Evolutionary conservation across 371 early-diverging fungal species (phyloP).

Genomic region (Lichtheimia ramosa): DNA sequence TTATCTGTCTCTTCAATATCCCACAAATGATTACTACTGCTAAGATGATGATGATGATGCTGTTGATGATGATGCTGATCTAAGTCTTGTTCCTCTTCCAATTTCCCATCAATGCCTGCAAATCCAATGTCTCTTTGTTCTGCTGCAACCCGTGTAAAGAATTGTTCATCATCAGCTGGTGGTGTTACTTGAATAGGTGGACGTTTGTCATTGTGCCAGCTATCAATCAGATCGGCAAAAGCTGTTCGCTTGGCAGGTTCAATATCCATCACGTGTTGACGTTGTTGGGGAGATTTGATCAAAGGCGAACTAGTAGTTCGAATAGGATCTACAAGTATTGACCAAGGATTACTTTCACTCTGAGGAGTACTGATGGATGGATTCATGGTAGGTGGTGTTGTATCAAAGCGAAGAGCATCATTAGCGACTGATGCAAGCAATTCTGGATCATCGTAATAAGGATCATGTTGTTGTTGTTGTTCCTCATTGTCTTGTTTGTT

Average conservation of each 20-base stretch:
- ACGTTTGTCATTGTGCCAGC: constrained; percentile 32
- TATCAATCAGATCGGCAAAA: constrained; percentile 48
- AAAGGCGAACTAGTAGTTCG: constrained; percentile 1
- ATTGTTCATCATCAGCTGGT: constrained; percentile 19
- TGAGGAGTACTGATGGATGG: constrained; percentile 22
- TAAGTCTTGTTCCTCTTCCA: constrained; percentile 2
- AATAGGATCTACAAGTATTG: not conserved
- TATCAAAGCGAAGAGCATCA: constrained; percentile 13
- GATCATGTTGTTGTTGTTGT: constrained; percentile 6
- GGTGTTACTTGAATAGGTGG: not conserved
- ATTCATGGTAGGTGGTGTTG: constrained; percentile 8
- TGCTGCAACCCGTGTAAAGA: constrained; percentile 34
- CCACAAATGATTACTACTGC: constrained; percentile 5
- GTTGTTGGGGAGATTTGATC: constrained; percentile 8
- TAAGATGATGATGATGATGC: not conserved
- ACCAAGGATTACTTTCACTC: not conserved
- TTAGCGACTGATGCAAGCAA: constrained; percentile 17
- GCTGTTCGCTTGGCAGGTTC: constrained; percentile 40
- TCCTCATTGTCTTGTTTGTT: constrained; percentile 1
- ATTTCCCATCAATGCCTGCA: constrained; percentile 29
- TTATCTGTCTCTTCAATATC: constrained; percentile 14
- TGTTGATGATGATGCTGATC: not conserved
- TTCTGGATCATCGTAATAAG: constrained; percentile 15
- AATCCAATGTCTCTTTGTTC: constrained; percentile 47
- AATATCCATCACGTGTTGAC: constrained; percentile 20